Conservation (phyloP, 495 filamentous ascomycete species). For the Lepidopterella palustris region DNA sequence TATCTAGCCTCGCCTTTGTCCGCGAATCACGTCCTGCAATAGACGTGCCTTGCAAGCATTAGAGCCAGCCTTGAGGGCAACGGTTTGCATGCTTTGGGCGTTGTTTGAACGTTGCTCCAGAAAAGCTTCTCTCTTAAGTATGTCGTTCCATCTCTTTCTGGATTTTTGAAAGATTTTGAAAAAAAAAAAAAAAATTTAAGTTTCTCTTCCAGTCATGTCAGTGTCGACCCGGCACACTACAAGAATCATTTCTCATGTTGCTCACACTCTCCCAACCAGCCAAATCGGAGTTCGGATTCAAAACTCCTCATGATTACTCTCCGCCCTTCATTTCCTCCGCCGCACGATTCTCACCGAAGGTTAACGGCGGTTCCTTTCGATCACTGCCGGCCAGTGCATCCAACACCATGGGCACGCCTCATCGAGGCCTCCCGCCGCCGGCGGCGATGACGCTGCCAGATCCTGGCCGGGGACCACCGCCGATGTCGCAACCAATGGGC, state of each 20-base stretch:
- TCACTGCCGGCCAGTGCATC: slow-evolving; percentile 37
- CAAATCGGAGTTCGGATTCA: slow-evolving; percentile 53
- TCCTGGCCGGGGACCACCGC: slow-evolving; percentile 23
- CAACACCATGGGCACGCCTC: slow-evolving; percentile 59
- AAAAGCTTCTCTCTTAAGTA: slow-evolving; percentile 24
- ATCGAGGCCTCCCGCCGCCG: slow-evolving; percentile 69
- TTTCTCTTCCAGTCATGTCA: slow-evolving; percentile 18
- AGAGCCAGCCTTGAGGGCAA: slow-evolving; percentile 25
- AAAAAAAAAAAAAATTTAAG: slow-evolving; percentile 1
- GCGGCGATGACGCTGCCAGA: slow-evolving; percentile 60
- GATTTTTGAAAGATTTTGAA: slow-evolving; percentile 3
- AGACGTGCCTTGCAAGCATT: slow-evolving; percentile 26
- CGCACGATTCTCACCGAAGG: slow-evolving; percentile 54
- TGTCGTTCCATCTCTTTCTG: slow-evolving; percentile 19
- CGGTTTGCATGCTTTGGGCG: slow-evolving; percentile 20
- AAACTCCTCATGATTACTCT: slow-evolving; percentile 60
- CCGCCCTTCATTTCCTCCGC: slow-evolving; percentile 53
- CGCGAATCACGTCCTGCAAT: slow-evolving; percentile 20
- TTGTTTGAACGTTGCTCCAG: slow-evolving; percentile 24
- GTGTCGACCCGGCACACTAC: slow-evolving; percentile 13
- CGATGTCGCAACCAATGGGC: slow-evolving; percentile 35
- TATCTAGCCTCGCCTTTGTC: slow-evolving; percentile 19
- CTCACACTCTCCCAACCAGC: slow-evolving; percentile 63
- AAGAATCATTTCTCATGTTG: slow-evolving; percentile 42
- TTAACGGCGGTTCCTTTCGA: slow-evolving; percentile 45